Percentiles rank a stretch among this genome's conserved stretches.
These are phyloP conservation scores for Phlyctochytrium bullatum DNA, from an alignment of 192 early-diverging fungal genomes.

Conservation along the genomic window DNA sequence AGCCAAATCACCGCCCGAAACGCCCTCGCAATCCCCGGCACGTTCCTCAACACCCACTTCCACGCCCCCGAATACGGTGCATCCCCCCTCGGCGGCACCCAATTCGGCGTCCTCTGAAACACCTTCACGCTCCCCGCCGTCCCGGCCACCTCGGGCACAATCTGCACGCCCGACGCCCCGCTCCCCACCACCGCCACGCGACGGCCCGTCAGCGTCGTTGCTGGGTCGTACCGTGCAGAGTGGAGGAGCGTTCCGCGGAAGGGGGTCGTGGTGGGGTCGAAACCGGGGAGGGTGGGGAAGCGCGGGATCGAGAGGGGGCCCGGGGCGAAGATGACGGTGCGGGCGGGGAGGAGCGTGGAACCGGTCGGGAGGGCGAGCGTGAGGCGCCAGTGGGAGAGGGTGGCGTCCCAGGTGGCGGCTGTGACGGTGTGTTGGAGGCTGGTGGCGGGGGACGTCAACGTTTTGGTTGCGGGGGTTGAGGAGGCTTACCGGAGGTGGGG, in stretches of 20 bases:
- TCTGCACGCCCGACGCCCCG: conserved; percentile 17
- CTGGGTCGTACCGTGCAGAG: conserved; percentile 15
- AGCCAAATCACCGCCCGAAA: neutral
- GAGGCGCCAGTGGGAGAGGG: conserved; percentile 8
- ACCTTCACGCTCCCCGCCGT: neutral
- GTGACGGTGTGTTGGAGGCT: conserved; percentile 8
- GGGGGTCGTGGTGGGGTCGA: neutral
- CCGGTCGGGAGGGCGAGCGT: neutral
- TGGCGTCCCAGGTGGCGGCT: conserved; percentile 2
- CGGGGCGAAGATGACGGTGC: conserved; percentile 16
- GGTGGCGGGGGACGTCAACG: neutral
- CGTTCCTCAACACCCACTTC: conserved; percentile 28
- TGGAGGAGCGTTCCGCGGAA: conserved; percentile 9
- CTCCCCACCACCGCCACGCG: conserved; percentile 26
- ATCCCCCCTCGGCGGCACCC: conserved; percentile 9
- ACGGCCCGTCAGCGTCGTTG: conserved; percentile 8
- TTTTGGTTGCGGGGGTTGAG: too few relatives aligned
- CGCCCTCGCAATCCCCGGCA: conserved; percentile 14
- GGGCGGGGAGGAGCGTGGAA: neutral
- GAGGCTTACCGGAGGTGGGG: neutral
- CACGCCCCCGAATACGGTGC: conserved; percentile 2
- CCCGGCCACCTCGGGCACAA: conserved; percentile 9
- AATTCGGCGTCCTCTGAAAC: conserved; percentile 23
- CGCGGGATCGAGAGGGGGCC: conserved; percentile 22
- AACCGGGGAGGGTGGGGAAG: conserved; percentile 10